Percentiles rank a stretch among this genome's conserved stretches.
These are phyloP conservation scores for Erysimum cheiranthoides DNA, from an alignment of 345 rosid genomes.

Conservation along the genomic window DNA sequence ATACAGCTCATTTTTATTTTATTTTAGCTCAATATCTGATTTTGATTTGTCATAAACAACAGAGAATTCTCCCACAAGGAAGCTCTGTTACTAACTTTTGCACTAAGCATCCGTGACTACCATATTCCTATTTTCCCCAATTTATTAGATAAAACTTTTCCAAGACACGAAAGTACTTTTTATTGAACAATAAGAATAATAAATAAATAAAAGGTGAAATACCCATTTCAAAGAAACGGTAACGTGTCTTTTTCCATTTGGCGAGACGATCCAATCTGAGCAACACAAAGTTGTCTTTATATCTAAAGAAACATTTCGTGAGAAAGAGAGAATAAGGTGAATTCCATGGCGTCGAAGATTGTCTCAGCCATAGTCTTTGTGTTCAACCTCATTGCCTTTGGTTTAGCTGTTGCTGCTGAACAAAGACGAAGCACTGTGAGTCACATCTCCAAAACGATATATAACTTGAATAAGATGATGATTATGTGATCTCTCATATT, in stretches of 20 bases:
- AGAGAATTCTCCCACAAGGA: conserved; percentile 25
- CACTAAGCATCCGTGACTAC: conserved; percentile 23
- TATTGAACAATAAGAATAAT: conserved; percentile 2
- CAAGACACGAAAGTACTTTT: background rate
- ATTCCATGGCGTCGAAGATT: conserved; percentile 83
- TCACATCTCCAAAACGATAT: conserved; percentile 4
- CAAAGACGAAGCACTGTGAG: conserved; percentile 97
- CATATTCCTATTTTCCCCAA: background rate
- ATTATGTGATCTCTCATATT: conserved; percentile 16
- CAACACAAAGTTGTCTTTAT: conserved; percentile 37
- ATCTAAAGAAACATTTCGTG: conserved; percentile 36
- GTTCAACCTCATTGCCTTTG: conserved; percentile 87
- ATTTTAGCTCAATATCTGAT: background rate
- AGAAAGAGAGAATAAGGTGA: conserved; percentile 18
- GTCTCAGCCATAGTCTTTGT: conserved; percentile 66
- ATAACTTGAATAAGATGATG: background rate
- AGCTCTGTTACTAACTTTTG: conserved; percentile 25
- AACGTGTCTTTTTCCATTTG: conserved; percentile 51
- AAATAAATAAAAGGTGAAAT: conserved; percentile 45
- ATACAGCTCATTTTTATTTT: background rate
- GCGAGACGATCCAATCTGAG: conserved; percentile 37
- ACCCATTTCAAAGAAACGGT: conserved; percentile 48
- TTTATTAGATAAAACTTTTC: conserved; percentile 7
- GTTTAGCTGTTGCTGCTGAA: conserved; percentile 96
- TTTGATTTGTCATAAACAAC: conserved; percentile 8